A percentile compares a stretch with the other conserved stretches of the same genome.
phyloP scores from a whole-genome alignment of 2,329 filamentous ascomycete genomes.

The Rutstroemia sp. region DNA sequence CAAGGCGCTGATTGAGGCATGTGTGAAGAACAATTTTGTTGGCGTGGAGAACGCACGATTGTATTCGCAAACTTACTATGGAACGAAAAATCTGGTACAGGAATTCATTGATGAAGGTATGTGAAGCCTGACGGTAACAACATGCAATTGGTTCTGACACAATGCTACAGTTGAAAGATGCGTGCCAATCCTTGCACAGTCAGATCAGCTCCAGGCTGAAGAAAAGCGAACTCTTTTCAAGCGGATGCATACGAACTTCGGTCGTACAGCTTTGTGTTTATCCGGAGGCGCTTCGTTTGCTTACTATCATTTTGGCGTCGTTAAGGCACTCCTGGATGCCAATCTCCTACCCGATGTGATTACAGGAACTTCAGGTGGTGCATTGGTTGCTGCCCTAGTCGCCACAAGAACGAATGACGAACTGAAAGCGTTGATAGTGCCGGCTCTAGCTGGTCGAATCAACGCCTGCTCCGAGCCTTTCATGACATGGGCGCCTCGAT shows the following conservation, averaged over 20 bases:
- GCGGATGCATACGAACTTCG: conserved; percentile 82
- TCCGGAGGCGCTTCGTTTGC: conserved; percentile 92
- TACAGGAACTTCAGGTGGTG: conserved; percentile 91
- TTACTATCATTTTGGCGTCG: conserved; percentile 93
- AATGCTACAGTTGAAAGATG: conserved; percentile 48
- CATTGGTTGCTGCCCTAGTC: conserved; percentile 78
- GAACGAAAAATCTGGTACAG: conserved; percentile 92
- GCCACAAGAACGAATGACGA: conserved; percentile 90
- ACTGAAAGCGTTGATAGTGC: conserved; percentile 65
- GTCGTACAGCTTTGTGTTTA: conserved; percentile 84
- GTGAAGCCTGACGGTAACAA: conserved; percentile 23
- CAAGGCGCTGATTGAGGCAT: conserved; percentile 72
- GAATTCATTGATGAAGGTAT: conserved; percentile 77
- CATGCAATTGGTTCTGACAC: conserved; percentile 6
- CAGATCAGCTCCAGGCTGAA: conserved; percentile 58
- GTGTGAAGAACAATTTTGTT: conserved; percentile 95
- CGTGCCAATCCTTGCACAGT: conserved; percentile 61
- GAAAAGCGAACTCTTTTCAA: conserved; percentile 81
- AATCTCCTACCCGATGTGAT: conserved; percentile 86
- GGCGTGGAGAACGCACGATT: conserved; percentile 87
- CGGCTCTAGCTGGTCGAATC: conserved; percentile 15
- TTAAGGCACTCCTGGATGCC: conserved; percentile 82
- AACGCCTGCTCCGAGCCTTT: conserved; percentile 54
- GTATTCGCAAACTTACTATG: conserved; percentile 97
- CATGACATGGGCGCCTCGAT: conserved; percentile 68